Evolutionary conservation across 169 alveolate genomes (phyloP).

Genomic region (Fabrea salina): DNA sequence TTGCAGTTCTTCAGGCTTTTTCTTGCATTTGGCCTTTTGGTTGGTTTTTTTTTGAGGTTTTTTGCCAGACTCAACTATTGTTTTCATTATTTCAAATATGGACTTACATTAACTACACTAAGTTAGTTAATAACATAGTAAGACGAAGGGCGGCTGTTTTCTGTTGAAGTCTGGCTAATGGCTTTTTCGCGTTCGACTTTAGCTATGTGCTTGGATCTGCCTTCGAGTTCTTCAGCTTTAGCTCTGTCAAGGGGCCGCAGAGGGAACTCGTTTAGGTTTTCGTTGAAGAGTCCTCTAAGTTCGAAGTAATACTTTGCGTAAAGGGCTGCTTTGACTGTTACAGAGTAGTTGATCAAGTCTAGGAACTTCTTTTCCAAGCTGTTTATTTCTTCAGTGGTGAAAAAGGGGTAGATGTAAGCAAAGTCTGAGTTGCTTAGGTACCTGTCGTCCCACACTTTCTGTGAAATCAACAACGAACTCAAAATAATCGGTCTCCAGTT

Average conservation of each 20-base stretch:
- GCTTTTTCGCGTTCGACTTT: conserved; percentile 5
- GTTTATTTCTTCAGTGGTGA: conserved; percentile 83
- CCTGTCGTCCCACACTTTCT: conserved; percentile 90
- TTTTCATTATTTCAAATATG: no score
- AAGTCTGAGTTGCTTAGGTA: conserved; percentile 81
- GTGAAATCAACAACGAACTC: conserved; percentile 79
- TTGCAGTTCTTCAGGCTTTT: conserved; percentile 11
- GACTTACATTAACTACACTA: no score
- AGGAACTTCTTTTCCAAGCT: conserved; percentile 80
- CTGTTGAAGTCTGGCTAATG: not conserved
- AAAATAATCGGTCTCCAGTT: conserved; percentile 87
- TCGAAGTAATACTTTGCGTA: conserved; percentile 88
- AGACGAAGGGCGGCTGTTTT: no score
- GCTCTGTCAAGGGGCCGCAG: not conserved
- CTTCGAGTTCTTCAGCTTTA: conserved; percentile 22
- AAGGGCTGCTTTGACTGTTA: conserved; percentile 77
- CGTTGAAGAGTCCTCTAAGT: conserved; percentile 78
- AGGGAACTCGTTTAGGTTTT: conserved; percentile 67
- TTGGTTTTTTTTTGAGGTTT: no score
- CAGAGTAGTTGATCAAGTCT: conserved; percentile 76
- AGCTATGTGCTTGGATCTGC: not conserved
- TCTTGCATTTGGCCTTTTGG: no score
- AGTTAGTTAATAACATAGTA: no score
- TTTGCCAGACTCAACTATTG: no score
- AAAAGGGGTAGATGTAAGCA: conserved; percentile 86